Base-by-base conservation (phyloP, 2,329 filamentous ascomycete genomes). In the Botrytis pseudocinerea region DNA sequence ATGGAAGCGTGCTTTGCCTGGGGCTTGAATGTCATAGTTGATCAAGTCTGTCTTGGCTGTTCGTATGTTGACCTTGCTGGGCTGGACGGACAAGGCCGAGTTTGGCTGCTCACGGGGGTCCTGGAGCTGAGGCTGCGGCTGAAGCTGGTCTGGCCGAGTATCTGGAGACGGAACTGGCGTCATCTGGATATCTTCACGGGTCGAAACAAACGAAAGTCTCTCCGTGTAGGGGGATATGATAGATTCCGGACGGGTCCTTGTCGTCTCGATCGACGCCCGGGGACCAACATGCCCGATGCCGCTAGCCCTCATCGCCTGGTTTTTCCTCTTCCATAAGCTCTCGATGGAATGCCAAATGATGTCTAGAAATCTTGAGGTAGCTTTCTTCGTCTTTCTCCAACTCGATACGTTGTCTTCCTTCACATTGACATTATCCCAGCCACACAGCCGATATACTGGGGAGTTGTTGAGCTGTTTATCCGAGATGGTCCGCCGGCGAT, bases 391-490 rank as follows among this genome's bases (percentile, higher is more conserved):
- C 77, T 86, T 90, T 79, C 96, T 91, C 96, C 96, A 99, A 40
- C 88, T 57, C 0, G 93, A 94, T 59, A 99, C 88, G 75, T 93
- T 91, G 79, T 98, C 95, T 77, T 94, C 93, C 54, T 92, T 90
- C 20, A 95, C 93, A 78, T 99, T 99, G 78, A 98, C 94, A 78
- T 99, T 99, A 77, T 92, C 88, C 91, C 93, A 98, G 75, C 95
- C 91, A 18, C 94, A 86, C 32, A 99, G 85, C 73, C 95, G 90
- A 82, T 99, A 95, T 16, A 98, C 93, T 0, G 95, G 93, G 2
- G 96, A 96, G 80, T 99, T 98, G 83, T 99, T 99, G 75, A 99
- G 87, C 79, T 97, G 93, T 76, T 91, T 97, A 81, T 99, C 96
- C 60, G 97, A 90, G 59, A 94, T 86, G 0, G 95, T 98, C 83